A percentile compares a stretch with the other conserved stretches of the same genome.
phyloP scores from a whole-genome alignment of 768 basidiomycete species.

The Pleurotus sapidus region DNA sequence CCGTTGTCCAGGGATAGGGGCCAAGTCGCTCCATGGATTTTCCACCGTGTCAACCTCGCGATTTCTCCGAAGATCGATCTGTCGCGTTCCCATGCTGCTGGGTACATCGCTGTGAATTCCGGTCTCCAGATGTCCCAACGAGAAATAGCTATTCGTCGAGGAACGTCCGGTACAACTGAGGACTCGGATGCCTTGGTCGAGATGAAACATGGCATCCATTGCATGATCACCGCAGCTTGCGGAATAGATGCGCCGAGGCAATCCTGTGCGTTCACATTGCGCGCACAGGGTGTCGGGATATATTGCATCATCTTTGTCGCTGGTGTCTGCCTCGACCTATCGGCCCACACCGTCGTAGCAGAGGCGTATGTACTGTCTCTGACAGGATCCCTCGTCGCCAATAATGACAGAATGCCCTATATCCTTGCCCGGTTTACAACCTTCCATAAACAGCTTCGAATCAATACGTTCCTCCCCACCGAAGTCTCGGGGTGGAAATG shows the following conservation, averaged over 20 bases:
- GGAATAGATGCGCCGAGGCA: not conserved
- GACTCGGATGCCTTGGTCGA: constrained; percentile 2
- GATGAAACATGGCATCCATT: constrained; percentile 12
- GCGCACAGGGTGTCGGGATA: constrained; percentile 11
- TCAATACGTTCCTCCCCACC: constrained; percentile 17
- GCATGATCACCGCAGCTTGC: not conserved
- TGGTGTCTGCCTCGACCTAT: constrained; percentile 42
- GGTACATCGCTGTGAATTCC: no score
- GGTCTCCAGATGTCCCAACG: no score
- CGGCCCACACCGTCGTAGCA: constrained; percentile 45
- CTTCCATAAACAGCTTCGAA: not conserved
- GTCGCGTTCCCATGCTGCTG: no score
- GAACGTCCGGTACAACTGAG: no score
- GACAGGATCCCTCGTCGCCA: constrained; percentile 13
- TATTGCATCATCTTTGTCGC: constrained; percentile 46
- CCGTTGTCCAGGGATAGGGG: no score
- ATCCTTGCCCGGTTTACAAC: not conserved
- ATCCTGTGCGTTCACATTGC: constrained; percentile 15
- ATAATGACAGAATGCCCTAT: not conserved
- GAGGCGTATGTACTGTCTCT: constrained; percentile 46
- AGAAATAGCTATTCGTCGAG: no score
- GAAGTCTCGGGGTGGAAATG: constrained; percentile 47
- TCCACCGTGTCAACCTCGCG: no score
- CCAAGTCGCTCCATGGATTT: no score
- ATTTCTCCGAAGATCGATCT: no score